These are phyloP conservation scores for Abelmoschus esculentus DNA, from an alignment of 345 rosid species.

Conservation along the genomic window DNA sequence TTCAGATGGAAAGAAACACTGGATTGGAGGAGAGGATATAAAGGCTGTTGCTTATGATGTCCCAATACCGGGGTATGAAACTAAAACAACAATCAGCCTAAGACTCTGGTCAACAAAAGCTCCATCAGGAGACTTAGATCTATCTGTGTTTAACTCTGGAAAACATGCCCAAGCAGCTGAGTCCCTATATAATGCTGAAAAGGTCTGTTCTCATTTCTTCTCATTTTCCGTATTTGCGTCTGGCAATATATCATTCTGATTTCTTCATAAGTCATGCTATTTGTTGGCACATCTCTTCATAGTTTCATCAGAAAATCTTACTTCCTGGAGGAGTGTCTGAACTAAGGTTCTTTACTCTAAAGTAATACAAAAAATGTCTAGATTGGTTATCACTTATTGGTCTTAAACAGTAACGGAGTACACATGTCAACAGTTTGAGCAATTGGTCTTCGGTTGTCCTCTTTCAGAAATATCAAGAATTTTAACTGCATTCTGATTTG, in stretches of 20 bases:
- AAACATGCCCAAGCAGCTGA: constrained; percentile 61
- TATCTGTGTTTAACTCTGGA: constrained; percentile 58
- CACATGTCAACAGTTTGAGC: background rate
- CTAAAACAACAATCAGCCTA: constrained; percentile 65
- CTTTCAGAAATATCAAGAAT: background rate
- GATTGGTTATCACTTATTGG: background rate
- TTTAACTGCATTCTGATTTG: background rate
- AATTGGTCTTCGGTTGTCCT: background rate
- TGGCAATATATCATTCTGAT: background rate
- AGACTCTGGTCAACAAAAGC: constrained; percentile 84
- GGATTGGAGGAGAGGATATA: constrained; percentile 84
- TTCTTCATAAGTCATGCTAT: background rate
- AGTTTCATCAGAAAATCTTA: background rate
- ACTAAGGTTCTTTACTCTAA: background rate
- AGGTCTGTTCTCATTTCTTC: constrained; percentile 28
- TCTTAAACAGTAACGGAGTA: background rate
- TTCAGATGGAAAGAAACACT: constrained; percentile 58
- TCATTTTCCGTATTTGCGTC: background rate
- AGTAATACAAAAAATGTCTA: background rate
- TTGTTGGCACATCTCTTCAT: constrained; percentile 5
- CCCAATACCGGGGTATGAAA: constrained; percentile 79
- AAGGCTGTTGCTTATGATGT: constrained; percentile 69
- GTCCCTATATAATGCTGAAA: constrained; percentile 61
- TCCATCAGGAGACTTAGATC: constrained; percentile 56
- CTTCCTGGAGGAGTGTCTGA: background rate